These are phyloP conservation scores for Globisporangium viniferum DNA, from an alignment of 352 stramenopile species.

Conservation along the genomic window DNA sequence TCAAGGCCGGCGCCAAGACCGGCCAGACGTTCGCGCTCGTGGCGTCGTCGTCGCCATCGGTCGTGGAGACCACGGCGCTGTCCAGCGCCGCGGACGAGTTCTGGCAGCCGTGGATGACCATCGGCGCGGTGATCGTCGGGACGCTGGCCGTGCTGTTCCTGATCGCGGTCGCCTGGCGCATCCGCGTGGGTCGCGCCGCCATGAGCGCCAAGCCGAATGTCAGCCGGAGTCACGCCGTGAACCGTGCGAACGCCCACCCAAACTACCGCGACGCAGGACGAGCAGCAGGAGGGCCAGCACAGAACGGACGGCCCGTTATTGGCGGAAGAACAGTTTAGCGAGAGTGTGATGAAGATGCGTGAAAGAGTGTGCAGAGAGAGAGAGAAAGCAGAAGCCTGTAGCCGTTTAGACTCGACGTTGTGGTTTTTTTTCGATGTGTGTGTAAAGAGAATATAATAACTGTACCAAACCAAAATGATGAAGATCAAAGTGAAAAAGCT, in stretches of 20 bases:
- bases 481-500: neutral
- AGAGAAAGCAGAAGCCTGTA: neutral
- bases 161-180: constrained; percentile 49
- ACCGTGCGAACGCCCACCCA: neutral
- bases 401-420: neutral
- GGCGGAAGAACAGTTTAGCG: constrained; percentile 1
- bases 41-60: constrained; percentile 63
- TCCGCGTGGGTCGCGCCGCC: constrained; percentile 20
- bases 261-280: constrained; percentile 4
- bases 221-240: neutral
- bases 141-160: constrained; percentile 50
- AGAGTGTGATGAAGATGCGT: neutral
- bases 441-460: neutral
- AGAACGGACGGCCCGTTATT: neutral
- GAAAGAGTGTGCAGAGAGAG: neutral
- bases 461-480: neutral
- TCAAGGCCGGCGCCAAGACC: constrained; percentile 49
- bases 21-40: constrained; percentile 74
- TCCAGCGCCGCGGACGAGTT: constrained; percentile 19
- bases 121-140: constrained; percentile 48
- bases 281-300: neutral
- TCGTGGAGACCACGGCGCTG: constrained; percentile 26
- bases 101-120: constrained; percentile 80
- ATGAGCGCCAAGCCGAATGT: constrained; percentile 20
- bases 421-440: neutral